phyloP scores from a whole-genome alignment of 352 stramenopile species.

The Globisporangium splendens region DNA sequence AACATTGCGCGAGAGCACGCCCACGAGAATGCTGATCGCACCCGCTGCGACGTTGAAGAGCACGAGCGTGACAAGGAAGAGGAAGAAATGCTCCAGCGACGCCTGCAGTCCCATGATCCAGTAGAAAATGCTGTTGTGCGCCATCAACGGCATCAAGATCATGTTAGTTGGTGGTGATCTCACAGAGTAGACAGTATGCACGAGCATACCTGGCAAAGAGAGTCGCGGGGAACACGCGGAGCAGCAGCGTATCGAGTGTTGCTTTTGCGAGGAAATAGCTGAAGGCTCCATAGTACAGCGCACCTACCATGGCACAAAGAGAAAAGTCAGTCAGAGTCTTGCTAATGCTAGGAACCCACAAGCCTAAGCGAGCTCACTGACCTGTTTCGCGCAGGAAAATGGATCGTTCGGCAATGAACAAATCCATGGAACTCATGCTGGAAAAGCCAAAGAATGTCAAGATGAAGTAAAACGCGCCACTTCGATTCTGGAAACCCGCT shows the following conservation, averaged over 20 bases:
- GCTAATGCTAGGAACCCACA: background rate
- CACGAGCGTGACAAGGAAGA: slow-evolving; percentile 71
- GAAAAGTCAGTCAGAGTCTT: background rate
- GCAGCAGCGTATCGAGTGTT: slow-evolving; percentile 63
- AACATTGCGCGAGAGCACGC: slow-evolving; percentile 56
- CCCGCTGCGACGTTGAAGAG: slow-evolving; percentile 80
- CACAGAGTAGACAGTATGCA: background rate
- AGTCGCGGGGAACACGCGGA: slow-evolving; percentile 68
- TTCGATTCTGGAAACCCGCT: slow-evolving; percentile 83
- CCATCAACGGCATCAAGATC: background rate
- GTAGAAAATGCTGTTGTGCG: slow-evolving; percentile 65
- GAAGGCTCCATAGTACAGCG: slow-evolving; percentile 75
- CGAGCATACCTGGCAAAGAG: slow-evolving; percentile 54
- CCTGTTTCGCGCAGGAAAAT: slow-evolving; percentile 79
- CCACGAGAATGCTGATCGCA: slow-evolving; percentile 71
- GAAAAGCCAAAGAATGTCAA: slow-evolving; percentile 85
- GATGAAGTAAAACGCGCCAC: slow-evolving; percentile 82
- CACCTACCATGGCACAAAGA: slow-evolving; percentile 20
- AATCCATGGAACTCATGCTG: slow-evolving; percentile 82
- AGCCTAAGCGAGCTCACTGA: slow-evolving; percentile 5
- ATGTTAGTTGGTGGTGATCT: too few species aligned
- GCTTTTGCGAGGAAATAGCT: slow-evolving; percentile 82
- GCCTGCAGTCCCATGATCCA: slow-evolving; percentile 83
- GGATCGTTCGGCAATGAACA: slow-evolving; percentile 69
- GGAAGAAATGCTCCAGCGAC: slow-evolving; percentile 45